Conservation (phyloP, 306 rosid species). For the Ziziphus jujuba region DNA sequence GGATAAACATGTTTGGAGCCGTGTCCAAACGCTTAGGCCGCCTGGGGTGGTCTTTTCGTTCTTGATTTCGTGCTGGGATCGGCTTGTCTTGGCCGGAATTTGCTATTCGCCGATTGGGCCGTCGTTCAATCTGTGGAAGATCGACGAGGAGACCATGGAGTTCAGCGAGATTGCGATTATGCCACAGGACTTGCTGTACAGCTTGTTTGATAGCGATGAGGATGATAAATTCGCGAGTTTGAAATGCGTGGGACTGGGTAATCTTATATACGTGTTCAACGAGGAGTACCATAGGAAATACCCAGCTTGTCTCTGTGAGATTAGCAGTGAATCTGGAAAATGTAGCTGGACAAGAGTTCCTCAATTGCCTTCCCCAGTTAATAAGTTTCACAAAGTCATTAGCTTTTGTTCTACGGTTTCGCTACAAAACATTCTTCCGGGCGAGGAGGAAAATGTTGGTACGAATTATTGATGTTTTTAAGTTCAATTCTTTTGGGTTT, state of each 20-base stretch:
- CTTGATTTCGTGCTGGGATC: constrained; percentile 53
- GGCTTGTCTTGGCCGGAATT: constrained; percentile 68
- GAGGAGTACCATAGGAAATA: constrained; percentile 69
- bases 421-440: constrained; percentile 41
- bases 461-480: not conserved
- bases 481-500: not conserved
- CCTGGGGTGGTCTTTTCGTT: constrained; percentile 68
- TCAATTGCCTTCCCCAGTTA: constrained; percentile 61
- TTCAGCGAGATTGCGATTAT: constrained; percentile 55
- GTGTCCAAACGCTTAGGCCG: constrained; percentile 67
- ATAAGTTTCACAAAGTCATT: constrained; percentile 69
- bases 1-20: constrained; percentile 49
- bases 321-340: constrained; percentile 37
- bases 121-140: constrained; percentile 66
- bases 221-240: constrained; percentile 79
- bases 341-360: constrained; percentile 76
- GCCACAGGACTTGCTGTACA: constrained; percentile 64
- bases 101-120: constrained; percentile 45
- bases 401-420: constrained; percentile 76
- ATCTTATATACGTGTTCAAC: constrained; percentile 73
- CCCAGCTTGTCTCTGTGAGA: constrained; percentile 81
- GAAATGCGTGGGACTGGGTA: constrained; percentile 78
- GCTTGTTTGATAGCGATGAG: constrained; percentile 72
- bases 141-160: constrained; percentile 69
- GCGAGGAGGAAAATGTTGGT: constrained; percentile 40